These are phyloP conservation scores for Kazachstania bromeliacearum DNA, from an alignment of 805 yeast species.

Conservation along the genomic window DNA sequence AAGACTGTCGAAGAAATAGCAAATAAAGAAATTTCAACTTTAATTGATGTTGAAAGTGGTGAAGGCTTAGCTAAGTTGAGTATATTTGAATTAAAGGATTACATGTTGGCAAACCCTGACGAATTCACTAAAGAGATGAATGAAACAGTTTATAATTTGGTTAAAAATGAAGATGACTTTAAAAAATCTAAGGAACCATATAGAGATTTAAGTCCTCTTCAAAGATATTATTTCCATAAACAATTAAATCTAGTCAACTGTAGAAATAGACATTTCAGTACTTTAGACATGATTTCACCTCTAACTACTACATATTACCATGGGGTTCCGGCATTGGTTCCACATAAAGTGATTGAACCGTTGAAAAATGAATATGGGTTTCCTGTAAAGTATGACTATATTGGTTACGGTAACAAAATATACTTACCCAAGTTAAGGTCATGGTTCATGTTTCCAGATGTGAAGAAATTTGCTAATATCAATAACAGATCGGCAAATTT, in stretches of 20 bases:
- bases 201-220: constrained; percentile 16
- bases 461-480: constrained; percentile 13
- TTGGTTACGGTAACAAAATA: constrained; percentile 32
- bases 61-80: constrained; percentile 7
- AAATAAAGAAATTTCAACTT: not conserved
- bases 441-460: constrained; percentile 37
- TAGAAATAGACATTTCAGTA: constrained; percentile 50
- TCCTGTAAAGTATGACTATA: constrained; percentile 28
- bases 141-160: constrained; percentile 8
- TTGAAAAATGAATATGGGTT: constrained; percentile 42
- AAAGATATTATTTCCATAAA: constrained; percentile 31
- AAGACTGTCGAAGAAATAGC: no score
- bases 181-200: constrained; percentile 8
- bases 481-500: constrained; percentile 7
- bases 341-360: constrained; percentile 36
- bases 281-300: constrained; percentile 43
- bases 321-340: constrained; percentile 52
- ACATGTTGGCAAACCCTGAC: constrained; percentile 7
- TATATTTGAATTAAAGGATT: constrained; percentile 7
- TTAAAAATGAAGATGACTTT: constrained; percentile 6
- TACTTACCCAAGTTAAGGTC: constrained; percentile 45
- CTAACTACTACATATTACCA: constrained; percentile 44
- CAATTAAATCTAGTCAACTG: constrained; percentile 39
- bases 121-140: constrained; percentile 7
- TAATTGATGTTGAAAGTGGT: constrained; percentile 5